These are phyloP conservation scores for Sporobolus alterniflorus DNA, from an alignment of 202 grass and related monocot genomes.

Conservation along the genomic window DNA sequence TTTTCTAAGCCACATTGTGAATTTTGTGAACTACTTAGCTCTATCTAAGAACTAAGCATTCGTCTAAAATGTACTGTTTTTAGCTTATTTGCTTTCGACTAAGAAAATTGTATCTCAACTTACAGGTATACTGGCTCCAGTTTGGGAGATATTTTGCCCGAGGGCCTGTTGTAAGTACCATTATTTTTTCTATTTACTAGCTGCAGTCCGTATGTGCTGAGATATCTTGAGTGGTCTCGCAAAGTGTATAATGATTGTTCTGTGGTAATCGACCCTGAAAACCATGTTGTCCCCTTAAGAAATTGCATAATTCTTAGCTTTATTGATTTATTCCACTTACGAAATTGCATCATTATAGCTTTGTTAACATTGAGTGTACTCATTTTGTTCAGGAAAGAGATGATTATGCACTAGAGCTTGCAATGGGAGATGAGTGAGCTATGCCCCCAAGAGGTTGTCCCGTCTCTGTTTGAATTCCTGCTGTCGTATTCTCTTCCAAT, in stretches of 20 bases:
- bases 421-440: constrained; percentile 84
- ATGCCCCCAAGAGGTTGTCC: constrained; percentile 15
- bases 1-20: background rate
- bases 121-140: constrained; percentile 96
- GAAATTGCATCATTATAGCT: background rate
- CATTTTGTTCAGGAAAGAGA: constrained; percentile 74
- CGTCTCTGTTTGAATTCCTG: background rate
- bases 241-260: background rate
- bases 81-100: background rate
- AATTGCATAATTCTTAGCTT: background rate
- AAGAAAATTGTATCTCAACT: constrained; percentile 12
- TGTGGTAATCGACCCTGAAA: background rate
- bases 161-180: constrained; percentile 83
- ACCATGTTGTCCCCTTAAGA: background rate
- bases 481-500: background rate
- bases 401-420: constrained; percentile 91
- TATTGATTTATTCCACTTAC: too few species aligned
- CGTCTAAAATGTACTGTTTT: constrained; percentile 2
- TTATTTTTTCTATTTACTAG: background rate
- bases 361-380: constrained; percentile 9
- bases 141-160: constrained; percentile 98
- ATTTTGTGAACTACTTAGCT: background rate
- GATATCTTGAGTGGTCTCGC: background rate
- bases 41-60: constrained; percentile 13
- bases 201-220: background rate